Percentiles rank a stretch among this genome's conserved stretches.
Evolutionary conservation across 2,329 filamentous ascomycete genomes (phyloP).

Genomic region (Microdochium nivale): DNA sequence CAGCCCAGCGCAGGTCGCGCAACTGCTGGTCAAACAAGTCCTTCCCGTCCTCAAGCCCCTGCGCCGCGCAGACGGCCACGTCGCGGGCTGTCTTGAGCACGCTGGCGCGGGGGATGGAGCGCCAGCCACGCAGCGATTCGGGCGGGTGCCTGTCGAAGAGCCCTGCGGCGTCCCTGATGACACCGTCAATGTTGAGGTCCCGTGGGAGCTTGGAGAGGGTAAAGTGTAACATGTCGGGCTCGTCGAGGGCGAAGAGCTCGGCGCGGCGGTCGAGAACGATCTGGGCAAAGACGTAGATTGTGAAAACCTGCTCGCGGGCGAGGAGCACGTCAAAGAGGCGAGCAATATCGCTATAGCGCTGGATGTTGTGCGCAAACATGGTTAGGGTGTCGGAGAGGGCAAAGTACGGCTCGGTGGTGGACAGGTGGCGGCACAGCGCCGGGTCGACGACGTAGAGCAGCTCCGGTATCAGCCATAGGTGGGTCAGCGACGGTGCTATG

Average conservation of each 20-base stretch:
- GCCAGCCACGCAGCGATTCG: constrained; percentile 63
- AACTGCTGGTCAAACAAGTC: constrained; percentile 63
- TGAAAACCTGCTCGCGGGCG: constrained; percentile 78
- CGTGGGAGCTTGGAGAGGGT: constrained; percentile 80
- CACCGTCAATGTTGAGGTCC: constrained; percentile 68
- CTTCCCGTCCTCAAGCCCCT: constrained; percentile 59
- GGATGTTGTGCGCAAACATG: constrained; percentile 93
- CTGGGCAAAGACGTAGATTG: constrained; percentile 85
- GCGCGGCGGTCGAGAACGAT: constrained; percentile 73
- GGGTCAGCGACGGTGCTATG: constrained; percentile 69
- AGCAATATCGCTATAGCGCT: constrained; percentile 80
- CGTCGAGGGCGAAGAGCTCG: constrained; percentile 74
- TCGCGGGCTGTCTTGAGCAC: constrained; percentile 75
- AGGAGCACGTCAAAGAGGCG: constrained; percentile 89
- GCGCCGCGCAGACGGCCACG: constrained; percentile 34
- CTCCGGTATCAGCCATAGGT: constrained; percentile 80
- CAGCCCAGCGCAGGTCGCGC: constrained; percentile 58
- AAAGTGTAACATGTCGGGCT: constrained; percentile 87
- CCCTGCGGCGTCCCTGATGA: constrained; percentile 57
- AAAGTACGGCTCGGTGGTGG: constrained; percentile 77
- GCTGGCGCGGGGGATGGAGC: constrained; percentile 62
- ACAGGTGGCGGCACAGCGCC: constrained; percentile 65
- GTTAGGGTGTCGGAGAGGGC: constrained; percentile 89
- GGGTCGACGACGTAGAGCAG: constrained; percentile 69
- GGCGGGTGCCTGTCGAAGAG: constrained; percentile 65